Evolutionary conservation across 257 asterid genomes (phyloP), one percentile per base, ranked within the genome.

Genomic region (Ocimum tenuiflorum): DNA sequence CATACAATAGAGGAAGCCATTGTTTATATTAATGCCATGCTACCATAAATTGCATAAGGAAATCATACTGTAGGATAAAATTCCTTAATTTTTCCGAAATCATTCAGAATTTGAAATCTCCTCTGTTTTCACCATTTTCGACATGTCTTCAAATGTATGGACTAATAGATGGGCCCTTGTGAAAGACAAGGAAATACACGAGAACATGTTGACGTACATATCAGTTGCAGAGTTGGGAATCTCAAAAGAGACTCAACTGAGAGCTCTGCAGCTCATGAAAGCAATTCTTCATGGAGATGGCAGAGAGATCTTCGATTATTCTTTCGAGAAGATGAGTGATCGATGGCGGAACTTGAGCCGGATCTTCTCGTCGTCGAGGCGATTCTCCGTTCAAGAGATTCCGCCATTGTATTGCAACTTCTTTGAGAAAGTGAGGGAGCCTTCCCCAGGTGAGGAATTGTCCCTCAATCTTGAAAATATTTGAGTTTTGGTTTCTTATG

Each of bases 391-490:
- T 65, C 95, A 83, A 69, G 71, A 82, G 43, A 75, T 87, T 15
- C 73, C 90, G 1, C 81, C 90, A 14, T 63, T 46, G 36, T 81
- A 73, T 57, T 90, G 97, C 84, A 81, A 22, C 67, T 90, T 67
- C 78, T 64, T 76, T 31, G 68, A 74, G 58, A 73, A 54, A 77
- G 68, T 80, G 42, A 81, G 92, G 56, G 88, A 73, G 15, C 88
- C 96, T 48, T 84, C 97, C 72, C 96, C 95, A 85, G 97, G 97
- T 87, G 47, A 80, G 24, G n/a, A 15, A n/a, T 9, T 56, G 6
- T 33, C 45, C 42, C n/a, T 52, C 18, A 36, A 8, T 57, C 36
- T 31, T 11, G 29, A 29, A n/a, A 15, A 2, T n/a, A 23, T 15
- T 14, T 29, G 8, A n/a, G n/a, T n/a, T n/a, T n/a, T n/a, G n/a